Conservation (phyloP, 805 yeast species). For the Pichia membranifaciens region DNA sequence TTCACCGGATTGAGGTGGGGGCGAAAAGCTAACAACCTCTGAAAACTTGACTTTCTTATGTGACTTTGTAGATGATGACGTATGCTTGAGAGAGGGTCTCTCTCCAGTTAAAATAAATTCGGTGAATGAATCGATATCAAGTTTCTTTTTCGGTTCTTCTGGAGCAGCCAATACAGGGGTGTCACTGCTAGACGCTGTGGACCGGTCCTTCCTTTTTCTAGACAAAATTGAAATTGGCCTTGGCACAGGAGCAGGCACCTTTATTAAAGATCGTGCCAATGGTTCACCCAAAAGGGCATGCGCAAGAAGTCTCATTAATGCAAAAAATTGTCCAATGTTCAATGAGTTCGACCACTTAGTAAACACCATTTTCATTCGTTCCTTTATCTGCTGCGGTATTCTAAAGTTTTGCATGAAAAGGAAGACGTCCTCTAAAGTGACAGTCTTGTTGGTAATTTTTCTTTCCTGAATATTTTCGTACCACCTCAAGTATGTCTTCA, state of each 20-base stretch:
- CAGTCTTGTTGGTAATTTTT: conserved; percentile 52
- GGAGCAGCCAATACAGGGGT: neutral
- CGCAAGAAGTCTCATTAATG: conserved; percentile 71
- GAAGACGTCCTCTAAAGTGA: conserved; percentile 73
- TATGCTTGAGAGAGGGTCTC: conserved; percentile 42
- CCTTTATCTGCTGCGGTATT: conserved; percentile 45
- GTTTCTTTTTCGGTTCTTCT: conserved; percentile 29
- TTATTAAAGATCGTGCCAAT: conserved; percentile 51
- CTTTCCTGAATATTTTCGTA: conserved; percentile 77
- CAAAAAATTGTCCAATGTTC: conserved; percentile 88
- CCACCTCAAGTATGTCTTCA: conserved; percentile 87
- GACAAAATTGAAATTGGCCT: conserved; percentile 74
- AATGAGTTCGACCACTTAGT: conserved; percentile 52
- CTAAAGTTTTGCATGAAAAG: conserved; percentile 73
- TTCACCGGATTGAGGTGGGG: conserved; percentile 18
- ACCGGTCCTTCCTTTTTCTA: conserved; percentile 39
- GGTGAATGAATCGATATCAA: conserved; percentile 83
- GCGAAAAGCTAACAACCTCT: conserved; percentile 47
- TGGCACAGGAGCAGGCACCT: conserved; percentile 59
- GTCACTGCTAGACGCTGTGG: conserved; percentile 11
- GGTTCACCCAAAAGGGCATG: conserved; percentile 49
- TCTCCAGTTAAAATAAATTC: conserved; percentile 79
- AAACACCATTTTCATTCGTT: conserved; percentile 45
- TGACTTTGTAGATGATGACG: conserved; percentile 30
- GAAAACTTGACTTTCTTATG: conserved; percentile 66